Conservation (phyloP, 108 stramenopile species). For the Cyclostephanos tholiformis region DNA sequence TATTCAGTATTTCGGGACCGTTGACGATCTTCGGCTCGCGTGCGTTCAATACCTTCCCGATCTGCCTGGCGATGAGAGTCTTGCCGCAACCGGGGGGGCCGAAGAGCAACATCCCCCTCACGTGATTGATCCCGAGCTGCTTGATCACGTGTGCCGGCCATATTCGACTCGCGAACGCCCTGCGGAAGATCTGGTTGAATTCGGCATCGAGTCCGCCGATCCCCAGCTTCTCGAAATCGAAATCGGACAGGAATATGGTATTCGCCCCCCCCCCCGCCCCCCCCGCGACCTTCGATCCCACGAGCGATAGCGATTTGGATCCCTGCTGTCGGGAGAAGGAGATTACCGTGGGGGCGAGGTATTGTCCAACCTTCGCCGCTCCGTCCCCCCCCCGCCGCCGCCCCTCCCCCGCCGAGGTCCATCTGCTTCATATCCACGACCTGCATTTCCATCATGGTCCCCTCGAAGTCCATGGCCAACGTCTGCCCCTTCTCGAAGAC, state of each 20-base stretch:
- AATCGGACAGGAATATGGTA: constrained; percentile 88
- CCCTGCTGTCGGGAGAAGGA: constrained; percentile 67
- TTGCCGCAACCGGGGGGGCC: constrained; percentile 94
- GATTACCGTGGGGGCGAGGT: constrained; percentile 64
- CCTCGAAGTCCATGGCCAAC: constrained; percentile 90
- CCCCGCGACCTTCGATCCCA: constrained; percentile 69
- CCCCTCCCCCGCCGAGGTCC: constrained; percentile 33
- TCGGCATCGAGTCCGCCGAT: constrained; percentile 97
- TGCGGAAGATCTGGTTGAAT: constrained; percentile 98
- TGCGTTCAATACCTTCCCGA: constrained; percentile 97
- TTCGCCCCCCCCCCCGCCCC: constrained; percentile 66
- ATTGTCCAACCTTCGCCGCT: constrained; percentile 58
- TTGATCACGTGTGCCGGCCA: constrained; percentile 94
- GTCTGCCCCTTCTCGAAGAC: constrained; percentile 75
- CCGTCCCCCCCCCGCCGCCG: constrained; percentile 7
- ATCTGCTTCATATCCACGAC: constrained; percentile 54
- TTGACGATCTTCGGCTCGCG: constrained; percentile 99
- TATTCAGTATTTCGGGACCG: constrained; percentile 98
- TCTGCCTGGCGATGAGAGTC: constrained; percentile 97
- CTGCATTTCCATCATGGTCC: constrained; percentile 77
- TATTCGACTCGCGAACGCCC: constrained; percentile 97
- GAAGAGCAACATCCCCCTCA: constrained; percentile 96
- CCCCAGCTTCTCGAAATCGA: constrained; percentile 97
- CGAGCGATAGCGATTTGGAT: constrained; percentile 43
- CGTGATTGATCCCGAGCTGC: constrained; percentile 98